phyloP scores from a whole-genome alignment of 139 green algal genomes.

The Haematococcus sp. region DNA sequence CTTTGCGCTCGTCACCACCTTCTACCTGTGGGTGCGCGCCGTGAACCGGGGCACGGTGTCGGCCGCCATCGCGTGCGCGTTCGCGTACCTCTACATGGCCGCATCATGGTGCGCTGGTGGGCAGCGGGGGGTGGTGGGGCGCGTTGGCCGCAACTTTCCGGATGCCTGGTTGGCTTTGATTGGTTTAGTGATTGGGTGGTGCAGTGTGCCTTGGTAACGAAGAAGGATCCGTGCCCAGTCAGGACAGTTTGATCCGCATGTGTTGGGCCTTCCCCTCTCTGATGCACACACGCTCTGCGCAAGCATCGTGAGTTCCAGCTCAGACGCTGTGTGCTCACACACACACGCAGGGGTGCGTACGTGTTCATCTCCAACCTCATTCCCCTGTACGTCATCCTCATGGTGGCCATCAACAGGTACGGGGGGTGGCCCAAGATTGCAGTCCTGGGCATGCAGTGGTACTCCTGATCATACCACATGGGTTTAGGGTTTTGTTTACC shows the following conservation, averaged over 20 bases:
- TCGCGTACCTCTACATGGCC: conserved; percentile 74
- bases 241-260: too few species aligned
- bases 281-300: not conserved
- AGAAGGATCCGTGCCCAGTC: too few species aligned
- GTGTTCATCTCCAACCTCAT: conserved; percentile 58
- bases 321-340: not conserved
- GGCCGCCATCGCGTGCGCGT: conserved; percentile 37
- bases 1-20: conserved; percentile 64
- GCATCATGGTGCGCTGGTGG: conserved; percentile 30
- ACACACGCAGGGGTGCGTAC: conserved; percentile 29
- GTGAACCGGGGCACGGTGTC: conserved; percentile 46
- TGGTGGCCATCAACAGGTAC: conserved; percentile 36
- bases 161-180: too few species aligned
- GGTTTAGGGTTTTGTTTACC: not conserved
- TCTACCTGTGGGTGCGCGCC: conserved; percentile 57
- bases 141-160: too few species aligned
- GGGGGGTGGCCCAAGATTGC: not conserved
- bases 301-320: not conserved
- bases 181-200: too few species aligned
- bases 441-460: not conserved
- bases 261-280: too few species aligned
- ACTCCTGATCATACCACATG: not conserved
- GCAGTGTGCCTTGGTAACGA: too few species aligned
- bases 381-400: conserved; percentile 63
- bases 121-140: too few species aligned